Evolutionary conservation across 2,329 filamentous ascomycete genomes (phyloP).

Genomic region (Fusarium ramigenum): DNA sequence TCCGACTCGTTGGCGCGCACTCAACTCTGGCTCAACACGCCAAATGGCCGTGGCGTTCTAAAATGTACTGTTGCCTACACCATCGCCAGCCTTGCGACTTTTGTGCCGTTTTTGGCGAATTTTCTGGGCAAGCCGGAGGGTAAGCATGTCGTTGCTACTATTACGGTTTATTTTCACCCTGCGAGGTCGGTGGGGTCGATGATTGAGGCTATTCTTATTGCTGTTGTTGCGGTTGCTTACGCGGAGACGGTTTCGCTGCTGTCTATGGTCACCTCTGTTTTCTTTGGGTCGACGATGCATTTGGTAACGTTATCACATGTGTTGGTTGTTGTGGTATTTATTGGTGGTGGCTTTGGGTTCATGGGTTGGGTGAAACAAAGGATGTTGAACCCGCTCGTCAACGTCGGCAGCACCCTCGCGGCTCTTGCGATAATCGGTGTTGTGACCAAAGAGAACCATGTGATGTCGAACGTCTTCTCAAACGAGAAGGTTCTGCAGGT

Average conservation of each 20-base stretch:
- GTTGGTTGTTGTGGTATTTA: conserved; percentile 82
- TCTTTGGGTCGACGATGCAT: conserved; percentile 75
- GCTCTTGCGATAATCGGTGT: conserved; percentile 90
- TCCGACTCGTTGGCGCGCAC: conserved; percentile 55
- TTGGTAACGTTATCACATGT: conserved; percentile 77
- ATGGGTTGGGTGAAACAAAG: conserved; percentile 88
- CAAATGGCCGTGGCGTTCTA: conserved; percentile 79
- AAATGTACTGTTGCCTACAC: conserved; percentile 94
- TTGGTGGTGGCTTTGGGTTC: conserved; percentile 86
- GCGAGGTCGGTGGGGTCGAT: conserved; percentile 88
- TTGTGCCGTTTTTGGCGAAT: conserved; percentile 75
- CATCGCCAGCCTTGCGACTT: conserved; percentile 85
- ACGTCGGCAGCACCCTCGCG: conserved; percentile 84
- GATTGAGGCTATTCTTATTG: conserved; percentile 84
- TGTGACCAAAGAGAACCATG: conserved; percentile 87
- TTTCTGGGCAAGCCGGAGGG: conserved; percentile 86
- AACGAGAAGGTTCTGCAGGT: conserved; percentile 83
- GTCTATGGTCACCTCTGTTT: conserved; percentile 86
- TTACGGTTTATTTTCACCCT: conserved; percentile 95
- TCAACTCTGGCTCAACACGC: conserved; percentile 70
- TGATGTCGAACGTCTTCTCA: conserved; percentile 85
- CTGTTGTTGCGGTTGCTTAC: conserved; percentile 81
- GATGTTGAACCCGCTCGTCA: conserved; percentile 80
- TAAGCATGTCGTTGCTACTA: conserved; percentile 92
- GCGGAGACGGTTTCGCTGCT: conserved; percentile 73